Evolutionary conservation across 2,329 filamentous ascomycete genomes (phyloP), one percentile per base, ranked within the genome.

Genomic region (Emergomyces orientalis): DNA sequence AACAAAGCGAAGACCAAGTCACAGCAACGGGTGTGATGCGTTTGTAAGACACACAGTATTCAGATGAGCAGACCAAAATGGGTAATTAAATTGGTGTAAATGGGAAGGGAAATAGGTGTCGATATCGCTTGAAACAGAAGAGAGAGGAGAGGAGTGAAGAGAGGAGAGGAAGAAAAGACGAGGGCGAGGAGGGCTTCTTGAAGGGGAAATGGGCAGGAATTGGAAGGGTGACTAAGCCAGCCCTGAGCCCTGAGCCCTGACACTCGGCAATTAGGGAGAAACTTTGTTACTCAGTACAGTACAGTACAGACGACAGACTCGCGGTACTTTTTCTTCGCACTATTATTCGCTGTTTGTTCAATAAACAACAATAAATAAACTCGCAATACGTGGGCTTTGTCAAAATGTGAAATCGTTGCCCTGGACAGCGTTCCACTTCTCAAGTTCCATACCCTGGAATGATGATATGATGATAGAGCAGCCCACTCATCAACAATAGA

Each of bases 111-210:
- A 63, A 64, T 60, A 63, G 55, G 61, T 55, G 61, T 63, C 54
- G 37, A 56, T 25, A n/a, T 2, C 3, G 8, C 14, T 32, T 2
- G 32, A 19, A 4, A 22, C 4, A 11, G 54, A 14, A 25, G 34
- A n/a, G 5, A 22, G 8, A 27, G 3, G n/a, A 3, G 54, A 37
- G 13, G n/a, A 9, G 9, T 17, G 34, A 41, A 8, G n/a, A 60
- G 61, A 51, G 60, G 60, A 62, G n/a, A 57, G 49, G 27, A 45
- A 60, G 49, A 61, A 41, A 58, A 60, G 59, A 41, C 55, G 65
- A 66, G 65, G 68, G 67, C 63, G 65, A 67, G 64, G 69, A 65
- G 59, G 67, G 56, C 62, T 69, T 67, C 65, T 54, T 55, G 59
- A 58, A 52, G 56, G 41, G 14, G 8, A 11, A 7, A 47, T 1